Evolutionary conservation across 768 basidiomycete genomes (phyloP).

Genomic region (Phylloporus sp.): DNA sequence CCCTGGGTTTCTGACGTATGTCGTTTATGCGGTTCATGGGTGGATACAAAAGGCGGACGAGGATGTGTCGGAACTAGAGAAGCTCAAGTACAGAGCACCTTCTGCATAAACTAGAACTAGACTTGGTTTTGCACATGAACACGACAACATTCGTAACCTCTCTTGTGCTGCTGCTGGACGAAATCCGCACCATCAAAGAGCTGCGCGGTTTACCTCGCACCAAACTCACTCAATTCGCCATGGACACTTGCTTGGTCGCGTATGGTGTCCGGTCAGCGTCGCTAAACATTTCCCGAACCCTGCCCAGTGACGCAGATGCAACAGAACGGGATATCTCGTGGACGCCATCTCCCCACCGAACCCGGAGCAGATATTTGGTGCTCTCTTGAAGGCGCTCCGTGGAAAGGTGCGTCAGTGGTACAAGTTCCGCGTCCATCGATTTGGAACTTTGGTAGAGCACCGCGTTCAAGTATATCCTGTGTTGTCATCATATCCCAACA

Average conservation of each 20-base stretch:
- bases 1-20: slow-evolving; percentile 39
- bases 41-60: slow-evolving; percentile 44
- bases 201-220: slow-evolving; percentile 7
- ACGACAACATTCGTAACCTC: slow-evolving; percentile 11
- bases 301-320: not conserved
- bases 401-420: slow-evolving; percentile 28
- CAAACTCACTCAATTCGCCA: slow-evolving; percentile 31
- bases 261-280: slow-evolving; percentile 39
- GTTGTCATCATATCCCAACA: slow-evolving; percentile 44
- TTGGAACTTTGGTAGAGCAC: slow-evolving; percentile 3
- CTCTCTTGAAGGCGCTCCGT: slow-evolving; percentile 39
- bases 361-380: slow-evolving; percentile 33
- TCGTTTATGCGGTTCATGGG: slow-evolving; percentile 44
- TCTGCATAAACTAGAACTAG: slow-evolving; percentile 45
- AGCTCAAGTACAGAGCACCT: slow-evolving; percentile 50
- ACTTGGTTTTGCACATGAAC: not conserved
- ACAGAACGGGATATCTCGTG: slow-evolving; percentile 45
- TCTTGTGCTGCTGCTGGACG: slow-evolving; percentile 17
- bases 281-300: too few relatives aligned
- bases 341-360: slow-evolving; percentile 39
- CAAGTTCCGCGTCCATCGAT: slow-evolving; percentile 8
- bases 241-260: slow-evolving; percentile 42
- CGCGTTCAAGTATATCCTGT: slow-evolving; percentile 39
- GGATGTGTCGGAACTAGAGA: slow-evolving; percentile 48
- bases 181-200: slow-evolving; percentile 3